Percentiles rank a stretch among this genome's conserved stretches.
Evolutionary conservation across 2,329 filamentous ascomycete genomes (phyloP).

Genomic region (Teratosphaeriaceae sp.): DNA sequence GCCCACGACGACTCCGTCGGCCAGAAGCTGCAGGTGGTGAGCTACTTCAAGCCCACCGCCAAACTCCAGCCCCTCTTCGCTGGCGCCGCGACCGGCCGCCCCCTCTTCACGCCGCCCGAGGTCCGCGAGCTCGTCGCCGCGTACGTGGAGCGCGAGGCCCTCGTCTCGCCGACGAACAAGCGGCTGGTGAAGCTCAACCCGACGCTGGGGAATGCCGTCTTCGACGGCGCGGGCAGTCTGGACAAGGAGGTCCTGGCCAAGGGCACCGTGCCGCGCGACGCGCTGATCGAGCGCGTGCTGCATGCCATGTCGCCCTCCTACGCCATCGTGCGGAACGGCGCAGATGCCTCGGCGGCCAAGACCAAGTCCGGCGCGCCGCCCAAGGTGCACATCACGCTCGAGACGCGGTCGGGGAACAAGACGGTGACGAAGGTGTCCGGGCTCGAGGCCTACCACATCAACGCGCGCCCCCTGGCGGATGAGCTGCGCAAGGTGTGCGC

Average conservation of each 20-base stretch:
- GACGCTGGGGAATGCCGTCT: conserved; percentile 55
- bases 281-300: conserved; percentile 53
- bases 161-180: conserved; percentile 52
- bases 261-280: conserved; percentile 53
- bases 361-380: conserved; percentile 55
- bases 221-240: conserved; percentile 45
- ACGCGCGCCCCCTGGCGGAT: conserved; percentile 54
- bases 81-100: conserved; percentile 32
- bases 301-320: conserved; percentile 52
- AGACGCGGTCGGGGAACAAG: conserved; percentile 61
- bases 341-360: conserved; percentile 42
- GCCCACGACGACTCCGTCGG: conserved; percentile 35
- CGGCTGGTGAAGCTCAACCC: conserved; percentile 57
- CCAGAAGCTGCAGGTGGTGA: conserved; percentile 45
- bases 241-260: conserved; percentile 53
- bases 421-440: conserved; percentile 57
- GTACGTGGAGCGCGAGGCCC: conserved; percentile 53
- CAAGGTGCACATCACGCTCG: conserved; percentile 53
- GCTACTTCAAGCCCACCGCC: conserved; percentile 50
- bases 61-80: conserved; percentile 52
- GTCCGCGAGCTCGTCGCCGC: conserved; percentile 50
- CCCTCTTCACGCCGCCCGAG: conserved; percentile 53
- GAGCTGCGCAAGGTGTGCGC: conserved; percentile 62
- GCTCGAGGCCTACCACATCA: conserved; percentile 55
- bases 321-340: conserved; percentile 47